These are phyloP conservation scores for Syzygium jambos DNA, from an alignment of 345 rosid species.

Conservation along the genomic window DNA sequence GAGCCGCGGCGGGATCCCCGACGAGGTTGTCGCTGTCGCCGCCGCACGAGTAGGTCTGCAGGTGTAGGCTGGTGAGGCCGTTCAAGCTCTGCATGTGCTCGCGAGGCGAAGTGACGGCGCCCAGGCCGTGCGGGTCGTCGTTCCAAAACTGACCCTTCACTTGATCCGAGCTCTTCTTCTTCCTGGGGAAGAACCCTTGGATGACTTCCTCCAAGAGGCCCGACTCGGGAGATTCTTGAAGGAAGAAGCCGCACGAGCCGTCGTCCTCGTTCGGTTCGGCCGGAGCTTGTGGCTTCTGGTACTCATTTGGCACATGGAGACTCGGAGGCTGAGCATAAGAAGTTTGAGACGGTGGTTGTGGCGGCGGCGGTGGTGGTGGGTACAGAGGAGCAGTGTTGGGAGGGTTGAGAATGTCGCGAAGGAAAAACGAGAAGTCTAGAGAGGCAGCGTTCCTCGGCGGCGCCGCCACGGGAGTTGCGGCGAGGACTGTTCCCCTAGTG, in stretches of 20 bases:
- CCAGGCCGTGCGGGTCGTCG: background rate
- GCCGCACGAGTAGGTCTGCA: background rate
- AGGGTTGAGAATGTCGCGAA: slow-evolving; percentile 34
- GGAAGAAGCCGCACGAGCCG: background rate
- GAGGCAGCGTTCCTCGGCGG: slow-evolving; percentile 4
- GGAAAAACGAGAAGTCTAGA: slow-evolving; percentile 32
- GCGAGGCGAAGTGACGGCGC: background rate
- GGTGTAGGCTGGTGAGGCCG: background rate
- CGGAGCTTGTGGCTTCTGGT: background rate
- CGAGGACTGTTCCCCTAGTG: background rate
- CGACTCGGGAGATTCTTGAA: slow-evolving; percentile 13
- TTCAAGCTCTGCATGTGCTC: background rate
- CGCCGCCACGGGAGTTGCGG: background rate
- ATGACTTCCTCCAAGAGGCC: slow-evolving; percentile 81
- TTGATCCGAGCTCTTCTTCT: slow-evolving; percentile 1
- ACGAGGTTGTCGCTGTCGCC: background rate
- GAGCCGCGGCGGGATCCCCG: background rate
- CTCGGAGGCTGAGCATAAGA: background rate
- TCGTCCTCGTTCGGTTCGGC: background rate
- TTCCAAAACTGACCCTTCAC: background rate
- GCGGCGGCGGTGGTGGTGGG: background rate
- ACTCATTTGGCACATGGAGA: background rate
- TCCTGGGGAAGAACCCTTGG: slow-evolving; percentile 59
- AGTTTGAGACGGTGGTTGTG: background rate
- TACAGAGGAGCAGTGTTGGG: background rate